Percentiles rank a stretch among this genome's conserved stretches.
Conservation (phyloP, 306 rosid genomes). For the Canavalia gladiata region DNA sequence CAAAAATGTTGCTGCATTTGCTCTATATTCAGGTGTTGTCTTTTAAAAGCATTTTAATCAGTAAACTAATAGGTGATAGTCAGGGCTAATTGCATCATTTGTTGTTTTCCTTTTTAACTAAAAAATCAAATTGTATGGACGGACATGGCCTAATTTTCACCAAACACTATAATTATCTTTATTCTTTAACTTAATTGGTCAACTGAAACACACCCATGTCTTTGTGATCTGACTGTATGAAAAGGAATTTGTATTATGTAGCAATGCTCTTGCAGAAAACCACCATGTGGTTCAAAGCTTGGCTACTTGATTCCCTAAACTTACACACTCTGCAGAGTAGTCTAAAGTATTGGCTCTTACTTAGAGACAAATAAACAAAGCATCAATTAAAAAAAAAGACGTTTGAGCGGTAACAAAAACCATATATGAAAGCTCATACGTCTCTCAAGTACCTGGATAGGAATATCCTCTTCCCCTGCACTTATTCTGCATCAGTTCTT, state of each 20-base stretch:
- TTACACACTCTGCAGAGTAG: neutral
- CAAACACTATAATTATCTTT: neutral
- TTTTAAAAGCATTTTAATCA: slow-evolving; percentile 28
- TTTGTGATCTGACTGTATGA: neutral
- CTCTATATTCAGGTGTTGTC: slow-evolving; percentile 38
- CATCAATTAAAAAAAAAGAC: too few relatives aligned
- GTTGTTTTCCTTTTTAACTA: slow-evolving; percentile 12
- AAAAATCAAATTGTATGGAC: neutral
- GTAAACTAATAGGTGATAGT: slow-evolving; percentile 32
- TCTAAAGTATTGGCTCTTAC: neutral
- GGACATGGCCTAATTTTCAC: neutral
- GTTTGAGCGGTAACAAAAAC: too few relatives aligned
- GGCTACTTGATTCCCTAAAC: slow-evolving; percentile 11
- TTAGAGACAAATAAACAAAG: too few relatives aligned
- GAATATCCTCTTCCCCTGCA: too few relatives aligned
- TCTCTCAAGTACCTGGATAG: too few relatives aligned
- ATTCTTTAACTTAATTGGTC: slow-evolving; percentile 19
- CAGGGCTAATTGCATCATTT: slow-evolving; percentile 14
- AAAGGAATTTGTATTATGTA: neutral
- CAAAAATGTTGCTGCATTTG: slow-evolving; percentile 11
- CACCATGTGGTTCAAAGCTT: neutral
- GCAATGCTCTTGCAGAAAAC: neutral
- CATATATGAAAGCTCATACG: too few relatives aligned
- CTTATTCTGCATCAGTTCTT: too few relatives aligned
- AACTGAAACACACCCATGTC: neutral